Evolutionary conservation across 768 basidiomycete genomes (phyloP).

Genomic region (Rhodotorula toruloides): DNA sequence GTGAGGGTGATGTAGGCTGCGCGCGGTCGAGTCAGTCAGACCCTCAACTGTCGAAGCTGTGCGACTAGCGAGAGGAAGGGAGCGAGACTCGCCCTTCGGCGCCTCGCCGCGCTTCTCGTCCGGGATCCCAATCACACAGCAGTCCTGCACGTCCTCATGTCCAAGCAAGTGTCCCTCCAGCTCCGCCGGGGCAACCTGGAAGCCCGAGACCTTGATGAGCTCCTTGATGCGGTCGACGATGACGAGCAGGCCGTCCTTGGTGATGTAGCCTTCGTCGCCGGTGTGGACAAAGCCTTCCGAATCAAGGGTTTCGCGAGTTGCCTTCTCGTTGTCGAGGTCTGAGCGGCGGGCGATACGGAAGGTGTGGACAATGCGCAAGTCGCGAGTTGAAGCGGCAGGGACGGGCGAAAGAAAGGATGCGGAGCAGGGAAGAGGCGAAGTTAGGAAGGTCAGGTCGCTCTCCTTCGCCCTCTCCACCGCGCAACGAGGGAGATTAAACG

Average conservation of each 20-base stretch:
- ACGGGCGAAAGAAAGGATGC: neutral
- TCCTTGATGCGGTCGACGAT: conserved; percentile 38
- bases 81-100: conserved; percentile 20
- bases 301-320: conserved; percentile 36
- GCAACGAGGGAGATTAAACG: too few relatives aligned
- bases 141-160: conserved; percentile 44
- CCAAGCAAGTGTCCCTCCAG: conserved; percentile 45
- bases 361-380: too few relatives aligned
- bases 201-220: conserved; percentile 56
- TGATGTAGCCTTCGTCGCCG: conserved; percentile 28
- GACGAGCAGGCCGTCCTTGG: conserved; percentile 19
- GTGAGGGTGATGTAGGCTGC: conserved; percentile 27
- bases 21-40: neutral
- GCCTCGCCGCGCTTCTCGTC: conserved; percentile 34
- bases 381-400: neutral
- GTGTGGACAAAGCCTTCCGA: conserved; percentile 35
- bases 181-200: conserved; percentile 47
- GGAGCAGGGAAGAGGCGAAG: too few relatives aligned
- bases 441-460: too few relatives aligned
- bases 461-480: too few relatives aligned
- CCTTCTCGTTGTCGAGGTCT: conserved; percentile 34
- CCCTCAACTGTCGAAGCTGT: neutral
- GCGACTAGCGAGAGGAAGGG: neutral
- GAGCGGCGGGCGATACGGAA: too few relatives aligned
- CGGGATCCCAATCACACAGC: conserved; percentile 44